These are phyloP conservation scores for Betula pendula DNA, from an alignment of 306 rosid genomes.

Conservation along the genomic window DNA sequence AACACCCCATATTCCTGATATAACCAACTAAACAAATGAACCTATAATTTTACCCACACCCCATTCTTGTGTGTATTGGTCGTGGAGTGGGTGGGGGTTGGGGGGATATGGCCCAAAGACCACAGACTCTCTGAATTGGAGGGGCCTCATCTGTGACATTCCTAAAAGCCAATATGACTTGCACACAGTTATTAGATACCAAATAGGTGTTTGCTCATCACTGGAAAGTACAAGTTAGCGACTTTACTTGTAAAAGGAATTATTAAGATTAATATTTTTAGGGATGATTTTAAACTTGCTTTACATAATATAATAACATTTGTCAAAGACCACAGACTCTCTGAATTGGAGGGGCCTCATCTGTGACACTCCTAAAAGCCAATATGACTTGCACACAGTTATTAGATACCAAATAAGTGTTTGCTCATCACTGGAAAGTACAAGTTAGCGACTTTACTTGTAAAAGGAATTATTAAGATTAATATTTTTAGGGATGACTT, in stretches of 20 bases:
- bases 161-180: not conserved
- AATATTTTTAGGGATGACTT: not conserved
- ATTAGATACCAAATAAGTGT: not conserved
- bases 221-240: not conserved
- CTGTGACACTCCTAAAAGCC: not conserved
- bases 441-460: not conserved
- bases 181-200: not conserved
- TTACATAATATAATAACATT: too few species aligned
- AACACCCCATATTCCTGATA: not conserved
- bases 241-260: not conserved
- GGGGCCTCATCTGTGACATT: not conserved
- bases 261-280: not conserved
- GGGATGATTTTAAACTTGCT: not conserved
- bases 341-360: not conserved
- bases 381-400: not conserved
- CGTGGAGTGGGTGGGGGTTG: not conserved
- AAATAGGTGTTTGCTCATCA: not conserved
- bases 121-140: not conserved
- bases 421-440: not conserved
- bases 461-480: not conserved
- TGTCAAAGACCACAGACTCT: not conserved
- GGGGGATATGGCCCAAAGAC: not conserved
- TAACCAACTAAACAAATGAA: not conserved
- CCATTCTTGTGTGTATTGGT: not conserved
- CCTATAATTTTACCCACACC: not conserved